Evolutionary conservation across 441 rosid species (phyloP), one percentile per base, ranked within the genome.

Genomic region (Manihot esculenta): DNA sequence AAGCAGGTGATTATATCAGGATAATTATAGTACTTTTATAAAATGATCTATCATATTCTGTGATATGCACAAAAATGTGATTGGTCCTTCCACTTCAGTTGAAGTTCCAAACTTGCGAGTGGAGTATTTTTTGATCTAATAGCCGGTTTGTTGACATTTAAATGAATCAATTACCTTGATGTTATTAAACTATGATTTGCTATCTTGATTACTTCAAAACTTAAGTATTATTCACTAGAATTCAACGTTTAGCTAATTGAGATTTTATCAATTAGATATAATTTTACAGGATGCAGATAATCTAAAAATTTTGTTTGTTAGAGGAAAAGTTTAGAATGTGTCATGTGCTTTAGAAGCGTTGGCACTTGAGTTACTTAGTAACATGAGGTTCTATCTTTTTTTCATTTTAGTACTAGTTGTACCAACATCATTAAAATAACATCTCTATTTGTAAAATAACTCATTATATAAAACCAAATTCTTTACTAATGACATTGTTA

Each of bases 1-100:
- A 94, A 85, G 79, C 85, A 86, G 97, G 98, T 91, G 70, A 38
- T 53, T 11, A 26, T 64, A 68, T 47, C 48, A 44, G 53, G 61
- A 41, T 60, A 20, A 51, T 71, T 55, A 21, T 45, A 49, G 13
- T 64, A 49, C 44, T 71, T 62, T 17, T 48, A 35, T 18, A 38
- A 26, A 44, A 8, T 18, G 47, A 17, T 41, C 60, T 61, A 57
- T 20, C 23, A 20, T 53, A 13, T 54, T 47, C 45, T 55, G 33
- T 30, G 3, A 15, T 50, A 54, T 30, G 14, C 8, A 2, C 47
- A 1, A 49, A 2, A 2, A 27, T 26, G 12, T 66, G 17, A 59
- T 51, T 50, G 44, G 69, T 21, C 51, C 10, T 3, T 18, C 13
- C 12, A 10, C 47, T 50, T 27, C 35, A 2, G 38, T 20, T n/a